These are phyloP conservation scores for Tetrahymena thermophila DNA, from an alignment of 73 alveolate species.

Conservation along the genomic window DNA sequence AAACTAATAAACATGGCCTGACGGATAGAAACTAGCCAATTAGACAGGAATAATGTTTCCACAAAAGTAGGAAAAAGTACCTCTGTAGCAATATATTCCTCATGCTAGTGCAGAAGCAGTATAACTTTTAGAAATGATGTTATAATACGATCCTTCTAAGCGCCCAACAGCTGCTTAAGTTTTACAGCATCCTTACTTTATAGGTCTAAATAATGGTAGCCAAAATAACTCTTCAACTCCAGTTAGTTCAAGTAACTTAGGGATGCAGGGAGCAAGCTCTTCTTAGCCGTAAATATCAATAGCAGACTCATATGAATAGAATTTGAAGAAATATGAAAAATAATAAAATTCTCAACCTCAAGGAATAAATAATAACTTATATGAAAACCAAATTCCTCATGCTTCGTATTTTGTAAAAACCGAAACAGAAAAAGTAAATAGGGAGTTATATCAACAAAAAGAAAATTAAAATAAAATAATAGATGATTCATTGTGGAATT, in stretches of 20 bases:
- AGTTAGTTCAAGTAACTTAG: not conserved
- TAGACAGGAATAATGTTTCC: slow-evolving; percentile 76
- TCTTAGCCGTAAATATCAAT: not conserved
- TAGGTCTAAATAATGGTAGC: not conserved
- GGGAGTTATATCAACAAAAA: not conserved
- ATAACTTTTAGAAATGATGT: slow-evolving; percentile 74
- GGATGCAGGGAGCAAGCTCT: not conserved
- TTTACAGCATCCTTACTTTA: slow-evolving; percentile 76
- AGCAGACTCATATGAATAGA: not conserved
- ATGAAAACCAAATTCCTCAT: not conserved
- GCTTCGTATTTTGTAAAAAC: not conserved
- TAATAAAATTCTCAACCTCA: not conserved
- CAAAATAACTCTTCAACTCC: not conserved
- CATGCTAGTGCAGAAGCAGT: slow-evolving; percentile 90
- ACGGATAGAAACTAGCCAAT: slow-evolving; percentile 85
- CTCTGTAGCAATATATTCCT: slow-evolving; percentile 57
- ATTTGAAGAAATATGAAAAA: not conserved
- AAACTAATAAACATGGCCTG: slow-evolving; percentile 80
- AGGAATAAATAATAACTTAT: not conserved
- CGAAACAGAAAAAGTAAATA: not conserved
- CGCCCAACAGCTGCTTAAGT: slow-evolving; percentile 91
- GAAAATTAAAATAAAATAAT: not conserved
- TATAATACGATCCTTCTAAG: slow-evolving; percentile 92
- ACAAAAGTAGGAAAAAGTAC: slow-evolving; percentile 50
- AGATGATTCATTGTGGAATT: not conserved